Base-by-base conservation (phyloP, 306 rosid species). In the Prunus dulcis region DNA sequence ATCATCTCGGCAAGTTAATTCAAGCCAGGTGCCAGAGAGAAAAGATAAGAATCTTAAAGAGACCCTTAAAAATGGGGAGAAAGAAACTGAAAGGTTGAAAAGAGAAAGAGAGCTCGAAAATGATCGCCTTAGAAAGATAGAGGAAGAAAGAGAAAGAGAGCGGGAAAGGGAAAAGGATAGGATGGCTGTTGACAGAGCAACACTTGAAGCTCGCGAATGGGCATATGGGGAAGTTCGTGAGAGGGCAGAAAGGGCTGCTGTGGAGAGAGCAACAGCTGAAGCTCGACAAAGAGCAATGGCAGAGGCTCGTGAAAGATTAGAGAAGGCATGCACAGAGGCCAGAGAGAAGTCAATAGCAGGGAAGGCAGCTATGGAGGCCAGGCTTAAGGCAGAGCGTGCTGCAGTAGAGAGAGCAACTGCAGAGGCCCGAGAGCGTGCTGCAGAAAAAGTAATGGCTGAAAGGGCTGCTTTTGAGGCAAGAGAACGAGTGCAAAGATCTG, bases 111-210 rank as follows among this genome's bases (percentile, higher is more conserved):
- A 84, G 58, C 72, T 84, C 60, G 98, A 92, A 82, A 84, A 80
- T 76, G 97, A 90, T 51, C 87, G 78, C 75, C 88, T 88, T 34
- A 85, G 87, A 84, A 91, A 84, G 87, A 50, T 89, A 53, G 97
- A 90, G 80, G 95, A 91, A 86, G 98, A 95, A 81, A 88, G 88
- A 77, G 97, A 92, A 70, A 89, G 99, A 83, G 99, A 95, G 77
- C 88, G 93, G 78, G 98, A 95, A 80, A 92, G 99, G 86, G 97
- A 91, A 81, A 95, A 95, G 74, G 99, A 95, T 80, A 87, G 97
- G 78, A 89, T 86, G 87, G 93, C 89, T 66, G 89, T 92, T 81
- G 93, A 92, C 65, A 84, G 86, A 76, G 89, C 90, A 75, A 81
- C 91, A 75, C 88, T 89, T 75, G 96, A 88, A 82, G 90, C 93